Evolutionary conservation across 202 grass and related monocot species (phyloP), one percentile per base, ranked within the genome.

Genomic region (Schoenoplectus tabernaemontani): DNA sequence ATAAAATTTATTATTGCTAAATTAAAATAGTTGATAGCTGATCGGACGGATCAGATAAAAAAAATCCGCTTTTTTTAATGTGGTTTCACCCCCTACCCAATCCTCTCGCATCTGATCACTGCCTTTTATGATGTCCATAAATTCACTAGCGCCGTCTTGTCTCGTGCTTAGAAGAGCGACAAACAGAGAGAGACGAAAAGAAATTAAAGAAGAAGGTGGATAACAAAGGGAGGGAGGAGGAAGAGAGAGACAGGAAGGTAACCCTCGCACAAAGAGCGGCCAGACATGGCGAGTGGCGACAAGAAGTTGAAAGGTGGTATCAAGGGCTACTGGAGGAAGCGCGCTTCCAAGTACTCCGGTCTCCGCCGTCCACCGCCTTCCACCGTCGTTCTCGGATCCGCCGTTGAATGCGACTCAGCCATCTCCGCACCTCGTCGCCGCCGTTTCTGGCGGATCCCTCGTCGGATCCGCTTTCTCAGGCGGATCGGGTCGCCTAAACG

Each of bases 321-420:
- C 69, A 90, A 87, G 80, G 87, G 64, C 26, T 92, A 90, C 82
- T 92, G 89, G 89, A 88, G 82, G 89, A 86, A 82, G 43, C 89
- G 89, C 2, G 82, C 81, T 0, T 97, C 90, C 59, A 87, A 86
- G 59, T 82, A 87, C 74, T 23, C 78, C 64, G 9, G 24, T 69
- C 44, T 32, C 51, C 38, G 83, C 43, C 39, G 86, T 60, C 78
- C 84, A 88, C 62, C 87, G 82, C 5, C 76, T 5, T 17, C 85
- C 39, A 81, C 36, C 4, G 60, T 43, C 16, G 80, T 53, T 58
- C 26, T 82, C 75, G 8, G 82, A 57, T 8, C 51, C 15, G 71
- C 5, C 3, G 23, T 1, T 50, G 54, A 72, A 17, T 23, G 50
- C 33, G 47, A 22, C 23, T 78, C 59, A 22, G 26, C 10, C 8